phyloP scores from a whole-genome alignment of 495 filamentous ascomycete species.

The Gamarada debralockiae region DNA sequence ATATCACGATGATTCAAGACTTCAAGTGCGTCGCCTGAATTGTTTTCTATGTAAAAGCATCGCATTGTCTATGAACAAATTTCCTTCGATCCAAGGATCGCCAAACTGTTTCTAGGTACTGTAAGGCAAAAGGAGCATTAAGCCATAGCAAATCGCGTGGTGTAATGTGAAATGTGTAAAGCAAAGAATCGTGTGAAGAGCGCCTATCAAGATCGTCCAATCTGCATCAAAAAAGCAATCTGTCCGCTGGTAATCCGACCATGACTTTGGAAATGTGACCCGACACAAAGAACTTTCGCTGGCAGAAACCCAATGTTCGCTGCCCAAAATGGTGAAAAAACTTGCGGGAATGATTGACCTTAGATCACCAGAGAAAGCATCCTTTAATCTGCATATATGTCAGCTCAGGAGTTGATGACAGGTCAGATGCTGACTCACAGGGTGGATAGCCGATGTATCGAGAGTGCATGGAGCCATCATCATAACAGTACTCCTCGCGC shows the following conservation, averaged over 20 bases:
- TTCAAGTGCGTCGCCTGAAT: no score
- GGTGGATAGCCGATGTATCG: background rate
- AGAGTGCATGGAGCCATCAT: slow-evolving; percentile 15
- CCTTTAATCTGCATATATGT: background rate
- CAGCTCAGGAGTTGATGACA: background rate
- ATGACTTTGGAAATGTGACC: background rate
- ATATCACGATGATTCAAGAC: no score
- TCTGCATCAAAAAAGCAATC: slow-evolving; percentile 5
- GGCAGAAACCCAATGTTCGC: background rate
- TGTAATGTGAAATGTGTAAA: no score
- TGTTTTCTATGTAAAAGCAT: no score
- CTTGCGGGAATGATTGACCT: background rate
- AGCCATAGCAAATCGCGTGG: no score
- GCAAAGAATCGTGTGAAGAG: background rate
- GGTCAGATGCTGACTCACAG: background rate
- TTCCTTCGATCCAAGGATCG: no score
- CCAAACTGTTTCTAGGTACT: no score
- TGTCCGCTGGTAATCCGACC: background rate
- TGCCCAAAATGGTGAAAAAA: slow-evolving; percentile 1
- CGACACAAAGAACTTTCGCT: no score
- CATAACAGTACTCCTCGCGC: slow-evolving; percentile 55
- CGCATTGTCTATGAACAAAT: no score
- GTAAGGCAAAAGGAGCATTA: no score
- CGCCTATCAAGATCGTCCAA: slow-evolving; percentile 5
- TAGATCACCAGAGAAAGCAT: background rate